Percentiles rank a stretch among this genome's conserved stretches.
phyloP scores from a whole-genome alignment of 164 flowering plant species.

The Vitis amurensis region DNA sequence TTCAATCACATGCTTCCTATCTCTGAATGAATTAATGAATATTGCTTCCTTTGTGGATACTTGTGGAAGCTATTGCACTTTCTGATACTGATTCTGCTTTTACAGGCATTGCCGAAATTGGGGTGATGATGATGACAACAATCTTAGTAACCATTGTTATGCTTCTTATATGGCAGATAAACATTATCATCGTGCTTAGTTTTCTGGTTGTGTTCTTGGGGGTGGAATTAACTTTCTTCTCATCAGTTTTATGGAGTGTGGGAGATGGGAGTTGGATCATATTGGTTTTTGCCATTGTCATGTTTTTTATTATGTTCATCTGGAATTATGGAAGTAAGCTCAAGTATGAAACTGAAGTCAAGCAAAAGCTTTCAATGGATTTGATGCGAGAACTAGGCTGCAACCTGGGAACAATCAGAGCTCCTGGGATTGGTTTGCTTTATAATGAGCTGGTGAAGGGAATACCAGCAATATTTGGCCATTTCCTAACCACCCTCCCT shows the following conservation, averaged over 20 bases:
- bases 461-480: conserved; percentile 94
- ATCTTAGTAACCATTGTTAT: conserved; percentile 82
- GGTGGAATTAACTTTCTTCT: conserved; percentile 75
- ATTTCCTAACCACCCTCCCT: conserved; percentile 92
- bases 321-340: conserved; percentile 99
- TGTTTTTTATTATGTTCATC: conserved; percentile 80
- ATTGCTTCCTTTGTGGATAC: not conserved
- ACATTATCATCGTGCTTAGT: conserved; percentile 64
- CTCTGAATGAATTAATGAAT: too few relatives aligned
- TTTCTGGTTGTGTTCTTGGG: conserved; percentile 80
- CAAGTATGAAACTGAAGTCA: conserved; percentile 95
- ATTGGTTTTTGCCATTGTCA: conserved; percentile 70
- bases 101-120: conserved; percentile 92
- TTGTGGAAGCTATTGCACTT: not conserved
- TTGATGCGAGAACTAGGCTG: conserved; percentile 78
- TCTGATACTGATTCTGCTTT: conserved; percentile 16
- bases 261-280: conserved; percentile 97
- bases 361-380: conserved; percentile 85
- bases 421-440: conserved; percentile 95
- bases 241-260: conserved; percentile 83
- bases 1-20: not conserved
- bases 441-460: conserved; percentile 95
- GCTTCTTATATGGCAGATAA: conserved; percentile 99
- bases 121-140: conserved; percentile 97
- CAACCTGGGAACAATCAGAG: conserved; percentile 89